Conservation (phyloP, 2,329 filamentous ascomycete species). For the Zasmidium cellare region DNA sequence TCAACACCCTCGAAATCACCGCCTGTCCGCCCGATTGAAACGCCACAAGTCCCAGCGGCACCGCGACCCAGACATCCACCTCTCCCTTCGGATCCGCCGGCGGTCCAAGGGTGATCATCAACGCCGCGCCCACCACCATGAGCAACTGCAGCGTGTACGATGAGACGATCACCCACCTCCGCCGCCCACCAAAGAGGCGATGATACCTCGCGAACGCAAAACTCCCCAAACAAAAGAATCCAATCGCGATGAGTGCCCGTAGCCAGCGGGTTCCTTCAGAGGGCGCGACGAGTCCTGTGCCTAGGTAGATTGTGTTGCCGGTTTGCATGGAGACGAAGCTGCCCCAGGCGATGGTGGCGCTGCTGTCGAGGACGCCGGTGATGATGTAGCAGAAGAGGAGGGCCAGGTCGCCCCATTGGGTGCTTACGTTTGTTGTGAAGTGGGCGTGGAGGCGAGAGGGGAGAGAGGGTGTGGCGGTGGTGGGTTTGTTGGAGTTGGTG, state of each 20-base stretch:
- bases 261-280: conserved; percentile 60
- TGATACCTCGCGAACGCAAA: conserved; percentile 71
- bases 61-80: conserved; percentile 47
- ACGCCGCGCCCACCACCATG: conserved; percentile 41
- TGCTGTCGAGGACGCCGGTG: conserved; percentile 75
- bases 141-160: conserved; percentile 43
- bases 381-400: conserved; percentile 73
- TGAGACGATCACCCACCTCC: conserved; percentile 62
- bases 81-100: conserved; percentile 1
- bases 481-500: neutral
- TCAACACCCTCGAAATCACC: conserved; percentile 69
- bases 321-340: conserved; percentile 85
- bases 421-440: conserved; percentile 54
- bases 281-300: conserved; percentile 64
- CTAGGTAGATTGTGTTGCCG: conserved; percentile 76
- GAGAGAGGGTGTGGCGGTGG: conserved; percentile 2
- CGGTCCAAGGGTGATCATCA: conserved; percentile 44
- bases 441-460: conserved; percentile 27
- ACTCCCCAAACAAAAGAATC: conserved; percentile 70
- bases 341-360: conserved; percentile 74
- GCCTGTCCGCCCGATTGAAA: conserved; percentile 80
- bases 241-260: conserved; percentile 70
- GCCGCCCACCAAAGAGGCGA: conserved; percentile 60
- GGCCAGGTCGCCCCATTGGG: conserved; percentile 66
- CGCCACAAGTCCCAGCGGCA: conserved; percentile 68